Conservation (phyloP, 148 eudicot genomes). For the Fagopyrum esculentum region DNA sequence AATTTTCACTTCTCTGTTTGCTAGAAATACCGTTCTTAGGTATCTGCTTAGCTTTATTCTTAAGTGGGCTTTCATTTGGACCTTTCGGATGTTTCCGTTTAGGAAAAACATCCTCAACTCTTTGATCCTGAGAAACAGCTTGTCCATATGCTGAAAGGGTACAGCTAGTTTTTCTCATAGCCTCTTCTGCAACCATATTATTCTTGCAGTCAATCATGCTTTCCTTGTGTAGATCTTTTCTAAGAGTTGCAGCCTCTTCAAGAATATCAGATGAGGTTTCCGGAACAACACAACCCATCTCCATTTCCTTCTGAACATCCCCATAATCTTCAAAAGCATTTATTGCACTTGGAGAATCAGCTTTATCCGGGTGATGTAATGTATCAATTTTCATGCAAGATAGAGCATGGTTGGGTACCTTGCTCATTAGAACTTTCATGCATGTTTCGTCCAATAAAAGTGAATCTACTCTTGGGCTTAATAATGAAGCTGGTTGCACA, state of each 20-base stretch:
- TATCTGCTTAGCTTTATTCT: conserved; percentile 31
- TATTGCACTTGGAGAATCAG: conserved; percentile 17
- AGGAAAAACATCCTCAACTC: conserved; percentile 15
- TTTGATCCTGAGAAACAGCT: conserved; percentile 23
- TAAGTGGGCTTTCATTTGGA: conserved; percentile 19
- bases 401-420: conserved; percentile 14
- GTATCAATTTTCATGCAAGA: conserved; percentile 22
- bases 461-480: conserved; percentile 19
- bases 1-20: conserved; percentile 32
- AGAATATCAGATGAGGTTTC: conserved; percentile 11
- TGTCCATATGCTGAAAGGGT: conserved; percentile 16
- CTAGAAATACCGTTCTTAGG: conserved; percentile 17
- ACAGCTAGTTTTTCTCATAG: conserved; percentile 8
- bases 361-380: conserved; percentile 13
- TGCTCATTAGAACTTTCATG: conserved; percentile 2
- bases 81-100: conserved; percentile 24
- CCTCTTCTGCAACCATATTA: conserved; percentile 12
- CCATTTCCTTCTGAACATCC: conserved; percentile 19
- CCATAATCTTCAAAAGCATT: conserved; percentile 21
- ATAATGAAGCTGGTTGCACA: conserved; percentile 20
- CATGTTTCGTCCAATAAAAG: conserved; percentile 16
- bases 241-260: background rate
- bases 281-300: conserved; percentile 15
- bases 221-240: conserved; percentile 1
- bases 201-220: conserved; percentile 13